Evolutionary conservation across 306 rosid species (phyloP).

Genomic region (Astragalus glycyphyllos): DNA sequence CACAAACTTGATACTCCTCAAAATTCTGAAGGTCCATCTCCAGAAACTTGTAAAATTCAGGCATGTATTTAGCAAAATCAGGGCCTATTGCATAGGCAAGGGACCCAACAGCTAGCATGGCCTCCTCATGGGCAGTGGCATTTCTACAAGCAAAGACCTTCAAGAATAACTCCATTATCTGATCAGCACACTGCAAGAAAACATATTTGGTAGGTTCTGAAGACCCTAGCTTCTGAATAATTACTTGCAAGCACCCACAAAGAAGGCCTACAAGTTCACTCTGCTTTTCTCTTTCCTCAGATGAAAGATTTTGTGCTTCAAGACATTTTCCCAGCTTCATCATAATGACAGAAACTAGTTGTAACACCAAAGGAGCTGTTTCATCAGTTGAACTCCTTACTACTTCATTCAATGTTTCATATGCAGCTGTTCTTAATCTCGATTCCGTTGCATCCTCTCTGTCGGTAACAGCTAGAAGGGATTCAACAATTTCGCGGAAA

Average conservation of each 20-base stretch:
- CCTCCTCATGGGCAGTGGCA: slow-evolving; percentile 95
- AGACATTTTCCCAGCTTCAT: slow-evolving; percentile 81
- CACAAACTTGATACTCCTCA: slow-evolving; percentile 93
- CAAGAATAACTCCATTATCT: slow-evolving; percentile 78
- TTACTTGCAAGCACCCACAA: slow-evolving; percentile 90
- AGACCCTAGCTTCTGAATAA: slow-evolving; percentile 88
- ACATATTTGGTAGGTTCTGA: slow-evolving; percentile 72
- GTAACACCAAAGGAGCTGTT: slow-evolving; percentile 78
- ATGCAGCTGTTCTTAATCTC: slow-evolving; percentile 79
- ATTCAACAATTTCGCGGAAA: slow-evolving; percentile 79
- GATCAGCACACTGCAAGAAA: slow-evolving; percentile 79
- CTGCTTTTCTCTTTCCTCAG: slow-evolving; percentile 84
- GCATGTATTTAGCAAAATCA: slow-evolving; percentile 82
- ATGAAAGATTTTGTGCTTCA: slow-evolving; percentile 76
- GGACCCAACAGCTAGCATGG: slow-evolving; percentile 97
- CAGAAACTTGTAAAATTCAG: slow-evolving; percentile 77
- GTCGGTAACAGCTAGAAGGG: slow-evolving; percentile 80
- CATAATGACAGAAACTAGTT: slow-evolving; percentile 78
- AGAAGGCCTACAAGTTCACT: slow-evolving; percentile 85
- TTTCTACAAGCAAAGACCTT: slow-evolving; percentile 87
- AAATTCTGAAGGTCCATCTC: slow-evolving; percentile 92
- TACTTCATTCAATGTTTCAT: slow-evolving; percentile 85
- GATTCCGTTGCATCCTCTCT: slow-evolving; percentile 91
- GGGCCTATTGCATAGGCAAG: slow-evolving; percentile 82
- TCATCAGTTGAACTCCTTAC: slow-evolving; percentile 89